These are phyloP conservation scores for Ophiosphaerella korrae DNA, from an alignment of 2,329 filamentous ascomycete species.

Conservation along the genomic window DNA sequence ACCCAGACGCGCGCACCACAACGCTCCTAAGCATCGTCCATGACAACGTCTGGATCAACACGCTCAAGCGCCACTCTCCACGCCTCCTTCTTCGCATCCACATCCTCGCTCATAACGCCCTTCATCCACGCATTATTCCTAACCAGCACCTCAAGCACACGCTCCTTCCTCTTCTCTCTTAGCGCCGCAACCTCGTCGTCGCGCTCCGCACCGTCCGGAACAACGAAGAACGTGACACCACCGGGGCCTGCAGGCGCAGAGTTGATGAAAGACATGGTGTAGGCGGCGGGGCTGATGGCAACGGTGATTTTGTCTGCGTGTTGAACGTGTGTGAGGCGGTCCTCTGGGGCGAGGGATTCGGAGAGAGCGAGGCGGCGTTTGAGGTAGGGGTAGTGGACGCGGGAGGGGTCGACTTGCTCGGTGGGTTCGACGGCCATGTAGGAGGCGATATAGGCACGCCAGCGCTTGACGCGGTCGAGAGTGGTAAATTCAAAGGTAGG, in stretches of 20 bases:
- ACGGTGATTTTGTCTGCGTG: slow-evolving; percentile 52
- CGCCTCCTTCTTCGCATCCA: slow-evolving; percentile 50
- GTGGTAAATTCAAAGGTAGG: slow-evolving; percentile 76
- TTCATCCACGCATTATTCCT: slow-evolving; percentile 55
- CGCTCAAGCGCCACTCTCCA: slow-evolving; percentile 41
- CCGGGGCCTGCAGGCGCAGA: slow-evolving; percentile 42
- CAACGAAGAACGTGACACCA: slow-evolving; percentile 49
- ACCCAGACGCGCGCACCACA: too few relatives aligned
- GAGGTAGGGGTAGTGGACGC: slow-evolving; percentile 49
- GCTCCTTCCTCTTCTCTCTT: slow-evolving; percentile 19
- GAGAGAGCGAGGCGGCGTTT: slow-evolving; percentile 47
- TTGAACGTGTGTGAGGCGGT: slow-evolving; percentile 36
- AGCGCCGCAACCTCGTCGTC: slow-evolving; percentile 35
- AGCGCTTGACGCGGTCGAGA: slow-evolving; percentile 66
- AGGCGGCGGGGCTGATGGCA: slow-evolving; percentile 51
- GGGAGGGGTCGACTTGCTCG: slow-evolving; percentile 46
- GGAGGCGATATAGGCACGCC: slow-evolving; percentile 95
- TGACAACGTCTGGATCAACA: slow-evolving; percentile 39
- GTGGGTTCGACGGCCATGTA: slow-evolving; percentile 89
- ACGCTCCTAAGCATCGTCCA: slow-evolving; percentile 29
- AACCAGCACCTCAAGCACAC: slow-evolving; percentile 50
- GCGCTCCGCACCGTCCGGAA: slow-evolving; percentile 39
- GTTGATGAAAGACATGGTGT: slow-evolving; percentile 51
- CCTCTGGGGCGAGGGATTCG: slow-evolving; percentile 41
- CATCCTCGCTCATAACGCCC: slow-evolving; percentile 52